Evolutionary conservation across 2,329 filamentous ascomycete genomes (phyloP).

Genomic region (Xylaria sp.): DNA sequence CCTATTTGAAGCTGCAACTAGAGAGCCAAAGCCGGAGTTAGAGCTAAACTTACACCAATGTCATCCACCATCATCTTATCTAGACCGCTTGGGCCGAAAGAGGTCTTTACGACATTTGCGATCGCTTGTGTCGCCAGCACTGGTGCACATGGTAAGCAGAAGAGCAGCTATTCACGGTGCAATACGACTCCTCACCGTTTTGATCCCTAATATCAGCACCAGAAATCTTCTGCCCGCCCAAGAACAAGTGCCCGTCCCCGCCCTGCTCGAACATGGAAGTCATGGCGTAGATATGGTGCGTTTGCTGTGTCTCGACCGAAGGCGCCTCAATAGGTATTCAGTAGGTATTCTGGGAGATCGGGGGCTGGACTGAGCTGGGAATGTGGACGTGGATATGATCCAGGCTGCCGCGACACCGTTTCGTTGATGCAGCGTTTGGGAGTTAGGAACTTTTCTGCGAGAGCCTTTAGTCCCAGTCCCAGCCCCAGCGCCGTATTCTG

Average conservation of each 20-base stretch:
- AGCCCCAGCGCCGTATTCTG: conserved; percentile 17
- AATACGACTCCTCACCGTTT: conserved; percentile 68
- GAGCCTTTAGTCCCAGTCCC: conserved; percentile 36
- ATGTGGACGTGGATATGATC: not conserved
- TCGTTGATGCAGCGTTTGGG: conserved; percentile 31
- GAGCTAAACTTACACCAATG: conserved; percentile 73
- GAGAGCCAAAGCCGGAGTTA: not conserved
- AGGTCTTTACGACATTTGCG: conserved; percentile 98
- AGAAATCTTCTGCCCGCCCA: conserved; percentile 96
- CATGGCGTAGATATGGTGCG: conserved; percentile 59
- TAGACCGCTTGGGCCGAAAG: conserved; percentile 93
- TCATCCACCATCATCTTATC: conserved; percentile 99
- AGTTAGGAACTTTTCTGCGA: conserved; percentile 41
- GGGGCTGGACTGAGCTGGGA: not conserved
- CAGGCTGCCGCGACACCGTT: conserved; percentile 33
- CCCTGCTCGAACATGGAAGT: conserved; percentile 95
- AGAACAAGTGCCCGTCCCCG: conserved; percentile 93
- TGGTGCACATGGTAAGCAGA: conserved; percentile 48
- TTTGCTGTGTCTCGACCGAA: not conserved
- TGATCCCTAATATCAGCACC: conserved; percentile 96
- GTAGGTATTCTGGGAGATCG: too few species aligned
- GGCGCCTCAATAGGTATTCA: not conserved
- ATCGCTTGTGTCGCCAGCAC: conserved; percentile 96
- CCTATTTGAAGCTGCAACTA: not conserved
- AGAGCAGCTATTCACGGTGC: not conserved